Base-by-base conservation (phyloP, 1,139 yeast genomes). In the Entelexis sorbosivorans region DNA sequence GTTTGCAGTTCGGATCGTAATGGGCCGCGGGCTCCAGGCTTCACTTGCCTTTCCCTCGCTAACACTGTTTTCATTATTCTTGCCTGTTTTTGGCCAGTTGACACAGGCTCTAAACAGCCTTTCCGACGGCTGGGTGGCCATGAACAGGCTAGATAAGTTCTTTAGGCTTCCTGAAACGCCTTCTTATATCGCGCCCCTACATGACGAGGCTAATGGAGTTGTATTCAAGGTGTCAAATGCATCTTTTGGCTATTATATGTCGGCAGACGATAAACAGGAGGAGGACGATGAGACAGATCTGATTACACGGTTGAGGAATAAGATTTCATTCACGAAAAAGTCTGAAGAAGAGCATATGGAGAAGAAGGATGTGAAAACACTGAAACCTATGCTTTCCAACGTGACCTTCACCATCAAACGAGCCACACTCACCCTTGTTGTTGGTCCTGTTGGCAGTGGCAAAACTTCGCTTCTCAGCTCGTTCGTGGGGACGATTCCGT, bases 11-110 rank as follows among this genome's bases (percentile, higher is more conserved):
- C 67, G 83, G 59, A 80, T 80, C 58, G 78, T 74, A 38, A 67
- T 80, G 9, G 49, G 45, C n/a, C 17, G 19, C 13, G 68, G 73
- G 45, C 73, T 77, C 58, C 72, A 73, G 53, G 81, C 94, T 1
- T 89, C 87, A 2, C 70, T 74, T 34, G 78, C 86, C n/a, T 88
- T 88, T 63, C 76, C 95, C 0, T 81, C 95, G 11, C 70, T 88
- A 48, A 75, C 91, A 0, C 73, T 84, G 52, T 88, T 86, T 70
- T 79, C 79, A 59, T 71, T 84, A 62, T 69, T 84, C 60, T 68
- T 84, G 50, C 96, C 95, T 26, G 70, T 85, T 69, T 71, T 81
- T 61, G 54, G 64, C 45, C 79, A 83, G 52, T 66, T 81, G 48
- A 79, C 86, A 20, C 68, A 77, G 53, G 81, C 87, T 14, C 68